phyloP scores from a whole-genome alignment of 129 eudicot genomes.

The Artemisia tridentata region DNA sequence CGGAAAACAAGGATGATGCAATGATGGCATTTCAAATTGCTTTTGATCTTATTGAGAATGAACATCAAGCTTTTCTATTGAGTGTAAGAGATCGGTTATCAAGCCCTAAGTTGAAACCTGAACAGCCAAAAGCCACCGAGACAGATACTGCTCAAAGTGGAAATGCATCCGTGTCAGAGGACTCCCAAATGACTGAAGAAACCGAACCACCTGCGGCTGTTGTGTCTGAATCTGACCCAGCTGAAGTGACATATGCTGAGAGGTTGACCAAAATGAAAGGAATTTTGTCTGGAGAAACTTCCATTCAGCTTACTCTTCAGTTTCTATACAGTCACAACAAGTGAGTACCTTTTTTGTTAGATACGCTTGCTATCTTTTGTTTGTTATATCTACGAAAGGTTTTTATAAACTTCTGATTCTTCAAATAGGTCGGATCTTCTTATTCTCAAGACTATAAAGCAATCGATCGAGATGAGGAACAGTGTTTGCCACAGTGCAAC shows the following conservation, averaged over 20 bases:
- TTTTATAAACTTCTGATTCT: conserved; percentile 5
- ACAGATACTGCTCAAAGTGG: conserved; percentile 42
- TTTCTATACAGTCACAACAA: conserved; percentile 92
- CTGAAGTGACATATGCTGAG: conserved; percentile 73
- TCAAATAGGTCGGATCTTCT: conserved; percentile 85
- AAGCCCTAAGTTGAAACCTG: conserved; percentile 53
- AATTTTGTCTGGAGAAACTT: conserved; percentile 93
- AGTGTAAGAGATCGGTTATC: conserved; percentile 74
- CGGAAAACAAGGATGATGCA: conserved; percentile 85
- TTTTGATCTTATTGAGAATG: conserved; percentile 91
- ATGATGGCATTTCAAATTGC: conserved; percentile 86
- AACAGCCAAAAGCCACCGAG: conserved; percentile 48
- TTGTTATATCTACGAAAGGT: conserved; percentile 3
- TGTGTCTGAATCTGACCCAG: conserved; percentile 50
- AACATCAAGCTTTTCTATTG: conserved; percentile 94
- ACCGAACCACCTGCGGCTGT: conserved; percentile 39
- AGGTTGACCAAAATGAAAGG: conserved; percentile 75
- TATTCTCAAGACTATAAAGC: conserved; percentile 91
- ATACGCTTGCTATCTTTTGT: not conserved
- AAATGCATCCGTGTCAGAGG: conserved; percentile 50
- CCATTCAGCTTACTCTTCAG: conserved; percentile 87
- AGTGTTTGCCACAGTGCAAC: conserved; percentile 99
- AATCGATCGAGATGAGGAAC: conserved; percentile 96
- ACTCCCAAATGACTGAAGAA: conserved; percentile 76
- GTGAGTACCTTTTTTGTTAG: conserved; percentile 48